phyloP scores from a whole-genome alignment of 2,329 filamentous ascomycete species.

The Stagonosporopsis vannaccii region DNA sequence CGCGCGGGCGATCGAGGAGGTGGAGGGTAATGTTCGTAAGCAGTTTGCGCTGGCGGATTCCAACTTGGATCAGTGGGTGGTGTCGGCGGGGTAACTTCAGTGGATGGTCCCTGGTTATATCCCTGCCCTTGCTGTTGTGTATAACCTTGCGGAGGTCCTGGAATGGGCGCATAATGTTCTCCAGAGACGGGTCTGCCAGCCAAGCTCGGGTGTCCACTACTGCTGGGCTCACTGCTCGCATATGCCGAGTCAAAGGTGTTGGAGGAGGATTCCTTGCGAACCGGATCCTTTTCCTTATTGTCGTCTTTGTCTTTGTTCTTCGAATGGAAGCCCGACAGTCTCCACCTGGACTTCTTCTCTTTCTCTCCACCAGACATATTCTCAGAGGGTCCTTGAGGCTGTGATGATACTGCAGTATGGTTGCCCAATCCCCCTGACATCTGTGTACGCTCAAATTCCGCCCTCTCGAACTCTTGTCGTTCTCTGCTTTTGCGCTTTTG shows the following conservation, averaged over 20 bases:
- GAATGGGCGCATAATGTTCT: conserved; percentile 33
- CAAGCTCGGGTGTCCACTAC: conserved; percentile 43
- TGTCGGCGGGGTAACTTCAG: conserved; percentile 32
- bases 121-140: not conserved
- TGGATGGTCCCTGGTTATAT: conserved; percentile 12
- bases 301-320: conserved; percentile 43
- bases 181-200: conserved; percentile 38
- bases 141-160: conserved; percentile 14
- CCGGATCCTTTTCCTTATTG: conserved; percentile 19
- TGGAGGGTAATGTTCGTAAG: conserved; percentile 10
- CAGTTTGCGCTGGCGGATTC: conserved; percentile 6
- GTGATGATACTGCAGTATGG: conserved; percentile 29
- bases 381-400: conserved; percentile 26
- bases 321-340: conserved; percentile 47
- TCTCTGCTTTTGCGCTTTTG: conserved; percentile 44
- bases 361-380: conserved; percentile 35
- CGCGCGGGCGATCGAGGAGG: conserved; percentile 9
- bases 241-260: conserved; percentile 44
- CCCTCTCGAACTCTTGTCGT: conserved; percentile 31
- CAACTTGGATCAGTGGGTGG: conserved; percentile 22
- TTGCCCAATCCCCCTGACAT: conserved; percentile 31
- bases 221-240: conserved; percentile 42
- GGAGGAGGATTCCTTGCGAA: conserved; percentile 22
- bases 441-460: conserved; percentile 14
- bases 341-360: conserved; percentile 48